Percentiles rank a stretch among this genome's conserved stretches.
These are phyloP conservation scores for Sporopachydermia quercuum DNA, from an alignment of 805 yeast genomes.

Conservation along the genomic window DNA sequence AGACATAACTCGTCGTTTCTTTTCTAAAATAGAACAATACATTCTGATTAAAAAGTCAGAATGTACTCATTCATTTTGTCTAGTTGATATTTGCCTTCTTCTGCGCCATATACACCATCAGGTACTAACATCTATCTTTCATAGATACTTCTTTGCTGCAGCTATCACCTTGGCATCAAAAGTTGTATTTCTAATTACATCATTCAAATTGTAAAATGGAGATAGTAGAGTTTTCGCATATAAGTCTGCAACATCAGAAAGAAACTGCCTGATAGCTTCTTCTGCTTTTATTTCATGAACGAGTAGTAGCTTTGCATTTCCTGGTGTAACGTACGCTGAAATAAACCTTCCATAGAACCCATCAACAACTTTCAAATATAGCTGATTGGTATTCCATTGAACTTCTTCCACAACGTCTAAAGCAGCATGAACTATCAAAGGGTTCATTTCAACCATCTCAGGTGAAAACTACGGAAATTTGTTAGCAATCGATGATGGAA, in stretches of 20 bases:
- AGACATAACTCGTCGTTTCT: too few species aligned
- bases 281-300: conserved; percentile 53
- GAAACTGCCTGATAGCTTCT: conserved; percentile 67
- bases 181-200: conserved; percentile 53
- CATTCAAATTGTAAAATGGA: conserved; percentile 73
- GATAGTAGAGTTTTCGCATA: conserved; percentile 74
- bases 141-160: conserved; percentile 65
- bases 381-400: conserved; percentile 59
- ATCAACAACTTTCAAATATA: conserved; percentile 69
- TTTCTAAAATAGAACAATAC: too few species aligned
- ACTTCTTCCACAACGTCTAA: conserved; percentile 82
- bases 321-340: conserved; percentile 80
- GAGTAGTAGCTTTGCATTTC: conserved; percentile 69
- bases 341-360: conserved; percentile 69
- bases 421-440: conserved; percentile 79
- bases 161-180: conserved; percentile 65
- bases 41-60: too few species aligned
- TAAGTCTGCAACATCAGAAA: conserved; percentile 72
- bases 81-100: too few species aligned
- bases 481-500: neutral
- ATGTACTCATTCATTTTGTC: too few species aligned
- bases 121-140: too few species aligned
- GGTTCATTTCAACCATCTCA: conserved; percentile 65
- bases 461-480: conserved; percentile 32
- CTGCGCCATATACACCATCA: too few species aligned